Percentiles rank a stretch among this genome's conserved stretches.
These are phyloP conservation scores for Avena insularis DNA, from an alignment of 176 grass and related monocot species.

Conservation along the genomic window DNA sequence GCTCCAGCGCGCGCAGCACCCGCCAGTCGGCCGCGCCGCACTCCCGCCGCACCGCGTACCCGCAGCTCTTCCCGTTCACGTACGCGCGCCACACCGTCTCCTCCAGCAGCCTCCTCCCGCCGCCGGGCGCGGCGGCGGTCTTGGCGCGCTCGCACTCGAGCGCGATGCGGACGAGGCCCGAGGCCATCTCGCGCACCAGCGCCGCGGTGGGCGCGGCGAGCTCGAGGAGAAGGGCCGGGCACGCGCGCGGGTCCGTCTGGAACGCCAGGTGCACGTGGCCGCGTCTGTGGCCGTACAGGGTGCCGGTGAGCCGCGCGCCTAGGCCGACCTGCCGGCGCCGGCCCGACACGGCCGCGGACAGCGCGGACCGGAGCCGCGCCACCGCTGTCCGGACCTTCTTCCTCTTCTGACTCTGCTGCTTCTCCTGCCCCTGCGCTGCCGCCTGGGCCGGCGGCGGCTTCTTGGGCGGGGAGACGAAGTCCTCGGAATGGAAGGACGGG, in stretches of 20 bases:
- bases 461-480: constrained; percentile 43
- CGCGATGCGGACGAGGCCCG: constrained; percentile 87
- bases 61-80: constrained; percentile 86
- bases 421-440: not conserved
- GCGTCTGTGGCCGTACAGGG: constrained; percentile 78
- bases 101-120: constrained; percentile 51
- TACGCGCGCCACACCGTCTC: constrained; percentile 88
- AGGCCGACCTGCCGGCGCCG: constrained; percentile 63
- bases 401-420: not conserved
- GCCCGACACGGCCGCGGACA: constrained; percentile 59
- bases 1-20: constrained; percentile 78
- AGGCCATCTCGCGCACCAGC: constrained; percentile 86
- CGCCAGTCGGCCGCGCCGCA: constrained; percentile 67
- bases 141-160: constrained; percentile 77
- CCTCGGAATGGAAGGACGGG: constrained; percentile 60
- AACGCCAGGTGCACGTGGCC: constrained; percentile 81
- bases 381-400: constrained; percentile 57
- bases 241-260: constrained; percentile 71
- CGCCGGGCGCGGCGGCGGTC: not conserved
- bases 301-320: constrained; percentile 71
- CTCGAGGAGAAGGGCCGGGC: constrained; percentile 77
- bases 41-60: constrained; percentile 84
- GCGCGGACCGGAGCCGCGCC: constrained; percentile 56
- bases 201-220: constrained; percentile 71
- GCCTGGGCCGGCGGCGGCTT: not conserved